Evolutionary conservation across 73 alveolate species (phyloP).

Genomic region (Tetrahymena thermophila): DNA sequence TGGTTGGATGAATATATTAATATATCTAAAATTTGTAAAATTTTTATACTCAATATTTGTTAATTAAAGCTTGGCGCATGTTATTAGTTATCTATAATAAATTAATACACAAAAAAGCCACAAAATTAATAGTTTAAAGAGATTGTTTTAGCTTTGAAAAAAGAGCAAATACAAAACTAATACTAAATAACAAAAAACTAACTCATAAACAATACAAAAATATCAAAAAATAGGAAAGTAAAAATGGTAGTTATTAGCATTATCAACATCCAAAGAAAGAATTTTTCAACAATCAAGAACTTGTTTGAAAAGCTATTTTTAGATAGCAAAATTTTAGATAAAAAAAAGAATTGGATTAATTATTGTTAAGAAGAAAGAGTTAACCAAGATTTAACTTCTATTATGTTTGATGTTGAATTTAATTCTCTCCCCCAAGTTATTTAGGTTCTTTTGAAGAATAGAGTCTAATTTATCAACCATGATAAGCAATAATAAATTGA

Average conservation of each 20-base stretch:
- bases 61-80: neutral
- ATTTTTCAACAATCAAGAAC: neutral
- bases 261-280: neutral
- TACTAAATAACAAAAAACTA: neutral
- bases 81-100: too few species aligned
- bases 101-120: neutral
- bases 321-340: neutral
- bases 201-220: neutral
- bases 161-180: neutral
- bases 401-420: neutral
- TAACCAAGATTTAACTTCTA: neutral
- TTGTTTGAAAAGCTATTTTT: neutral
- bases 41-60: neutral
- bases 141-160: neutral
- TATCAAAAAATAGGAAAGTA: neutral
- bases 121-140: neutral
- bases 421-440: neutral
- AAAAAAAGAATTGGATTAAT: neutral
- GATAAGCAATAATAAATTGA: neutral
- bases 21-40: neutral
- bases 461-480: neutral
- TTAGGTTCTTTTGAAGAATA: neutral
- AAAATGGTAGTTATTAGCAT: neutral
- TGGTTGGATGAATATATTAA: neutral
- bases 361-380: neutral